Percentiles rank a stretch among this genome's conserved stretches.
phyloP scores from a whole-genome alignment of 805 yeast species.

The Cyberlindnera mycetangii region DNA sequence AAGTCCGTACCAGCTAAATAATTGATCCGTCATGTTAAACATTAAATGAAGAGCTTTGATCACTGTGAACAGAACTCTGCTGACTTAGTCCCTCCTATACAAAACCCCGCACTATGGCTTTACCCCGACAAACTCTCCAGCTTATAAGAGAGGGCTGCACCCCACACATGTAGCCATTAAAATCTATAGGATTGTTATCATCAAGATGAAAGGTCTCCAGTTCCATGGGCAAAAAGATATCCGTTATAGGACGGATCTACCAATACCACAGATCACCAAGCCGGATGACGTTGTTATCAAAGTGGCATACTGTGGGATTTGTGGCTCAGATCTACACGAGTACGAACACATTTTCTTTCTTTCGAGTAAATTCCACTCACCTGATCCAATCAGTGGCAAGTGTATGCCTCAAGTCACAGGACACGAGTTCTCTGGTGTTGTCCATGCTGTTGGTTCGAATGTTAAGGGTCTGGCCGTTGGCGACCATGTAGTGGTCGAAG shows the following conservation, averaged over 20 bases:
- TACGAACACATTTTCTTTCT: slow-evolving; percentile 60
- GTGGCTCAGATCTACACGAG: slow-evolving; percentile 63
- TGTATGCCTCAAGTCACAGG: slow-evolving; percentile 57
- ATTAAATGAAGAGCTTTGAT: too few relatives aligned
- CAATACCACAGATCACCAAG: slow-evolving; percentile 35
- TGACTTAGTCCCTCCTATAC: too few relatives aligned
- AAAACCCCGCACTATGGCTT: too few relatives aligned
- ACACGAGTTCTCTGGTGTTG: slow-evolving; percentile 61
- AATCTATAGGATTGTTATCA: too few relatives aligned
- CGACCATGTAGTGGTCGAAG: slow-evolving; percentile 55
- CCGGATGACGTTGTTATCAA: slow-evolving; percentile 43
- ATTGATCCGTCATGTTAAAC: too few relatives aligned
- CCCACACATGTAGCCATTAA: too few relatives aligned
- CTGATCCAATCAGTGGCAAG: slow-evolving; percentile 28
- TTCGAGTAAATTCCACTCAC: slow-evolving; percentile 40
- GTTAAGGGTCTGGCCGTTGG: slow-evolving; percentile 50
- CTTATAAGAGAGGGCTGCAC: too few relatives aligned
- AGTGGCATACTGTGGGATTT: slow-evolving; percentile 50
- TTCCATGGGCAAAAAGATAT: slow-evolving; percentile 39
- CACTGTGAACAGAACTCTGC: too few relatives aligned
- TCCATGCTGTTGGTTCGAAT: slow-evolving; percentile 47
- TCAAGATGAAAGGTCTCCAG: slow-evolving; percentile 32
- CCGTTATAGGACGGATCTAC: slow-evolving; percentile 31
- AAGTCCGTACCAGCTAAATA: too few relatives aligned
- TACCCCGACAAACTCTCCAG: too few relatives aligned